phyloP scores from a whole-genome alignment of 106 monocot genomes.

The Hemerocallis citrina region DNA sequence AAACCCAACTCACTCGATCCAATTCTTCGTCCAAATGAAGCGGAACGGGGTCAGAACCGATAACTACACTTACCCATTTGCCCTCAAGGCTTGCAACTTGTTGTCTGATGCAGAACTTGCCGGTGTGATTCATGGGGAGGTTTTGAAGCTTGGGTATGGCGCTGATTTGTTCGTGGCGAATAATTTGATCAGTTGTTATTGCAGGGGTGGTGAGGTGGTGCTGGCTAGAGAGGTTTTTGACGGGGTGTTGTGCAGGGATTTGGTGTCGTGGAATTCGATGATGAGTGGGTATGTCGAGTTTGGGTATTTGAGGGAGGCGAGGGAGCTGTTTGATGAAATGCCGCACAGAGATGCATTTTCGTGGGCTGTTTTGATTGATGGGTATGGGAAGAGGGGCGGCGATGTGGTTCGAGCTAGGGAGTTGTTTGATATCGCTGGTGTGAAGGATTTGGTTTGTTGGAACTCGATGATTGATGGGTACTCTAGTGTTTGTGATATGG shows the following conservation, averaged over 20 bases:
- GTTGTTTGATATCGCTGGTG: constrained; percentile 32
- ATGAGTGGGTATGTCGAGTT: constrained; percentile 23
- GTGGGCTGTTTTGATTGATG: constrained; percentile 47
- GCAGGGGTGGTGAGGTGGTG: constrained; percentile 12
- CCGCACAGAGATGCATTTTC: constrained; percentile 40
- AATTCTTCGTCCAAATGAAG: constrained; percentile 26
- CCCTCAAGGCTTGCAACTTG: constrained; percentile 30
- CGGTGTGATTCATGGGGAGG: constrained; percentile 25
- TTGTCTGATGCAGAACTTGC: constrained; percentile 4
- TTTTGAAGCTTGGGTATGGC: constrained; percentile 21
- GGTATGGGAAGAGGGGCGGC: constrained; percentile 28
- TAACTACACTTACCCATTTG: constrained; percentile 42
- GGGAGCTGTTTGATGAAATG: constrained; percentile 52
- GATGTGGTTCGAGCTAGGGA: constrained; percentile 21
- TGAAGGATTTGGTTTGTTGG: constrained; percentile 37
- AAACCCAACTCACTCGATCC: constrained; percentile 16
- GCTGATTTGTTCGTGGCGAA: constrained; percentile 24
- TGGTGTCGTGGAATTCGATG: constrained; percentile 56
- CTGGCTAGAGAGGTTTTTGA: constrained; percentile 34
- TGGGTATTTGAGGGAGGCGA: constrained; percentile 26
- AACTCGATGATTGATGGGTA: constrained; percentile 57
- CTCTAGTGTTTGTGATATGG: constrained; percentile 16
- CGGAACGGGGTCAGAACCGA: constrained; percentile 13
- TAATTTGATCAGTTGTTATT: constrained; percentile 32
- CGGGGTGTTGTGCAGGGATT: constrained; percentile 18